Evolutionary conservation across 2,329 filamentous ascomycete species (phyloP).

Genomic region (Thielaviopsis punctulata): DNA sequence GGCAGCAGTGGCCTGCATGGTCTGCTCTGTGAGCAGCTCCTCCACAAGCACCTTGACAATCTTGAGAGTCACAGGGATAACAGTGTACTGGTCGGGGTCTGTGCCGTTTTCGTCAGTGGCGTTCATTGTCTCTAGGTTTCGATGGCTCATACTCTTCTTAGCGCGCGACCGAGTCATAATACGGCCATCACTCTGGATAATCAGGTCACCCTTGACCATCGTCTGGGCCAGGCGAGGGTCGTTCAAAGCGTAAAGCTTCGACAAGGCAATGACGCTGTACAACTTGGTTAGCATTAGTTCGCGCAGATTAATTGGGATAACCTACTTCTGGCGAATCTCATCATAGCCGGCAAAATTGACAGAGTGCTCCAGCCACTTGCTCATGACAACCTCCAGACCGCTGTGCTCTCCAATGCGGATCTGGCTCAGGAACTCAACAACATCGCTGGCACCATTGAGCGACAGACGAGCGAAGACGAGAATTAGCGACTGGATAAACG

Average conservation of each 20-base stretch:
- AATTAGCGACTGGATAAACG: constrained; percentile 90
- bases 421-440: constrained; percentile 78
- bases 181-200: constrained; percentile 57
- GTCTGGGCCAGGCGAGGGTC: constrained; percentile 65
- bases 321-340: constrained; percentile 88
- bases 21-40: constrained; percentile 70
- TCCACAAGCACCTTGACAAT: constrained; percentile 92
- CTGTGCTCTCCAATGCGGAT: constrained; percentile 64
- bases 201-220: constrained; percentile 78
- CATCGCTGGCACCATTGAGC: constrained; percentile 68
- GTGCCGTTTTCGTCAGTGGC: constrained; percentile 13
- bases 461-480: constrained; percentile 87
- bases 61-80: constrained; percentile 76
- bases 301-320: constrained; percentile 11
- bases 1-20: constrained; percentile 40
- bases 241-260: constrained; percentile 76
- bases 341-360: constrained; percentile 96
- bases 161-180: constrained; percentile 92
- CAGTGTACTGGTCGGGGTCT: constrained; percentile 81
- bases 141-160: constrained; percentile 47
- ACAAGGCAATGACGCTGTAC: constrained; percentile 69
- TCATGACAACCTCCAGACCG: constrained; percentile 75
- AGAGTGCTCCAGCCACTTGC: constrained; percentile 95
- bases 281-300: background rate
- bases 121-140: constrained; percentile 7